phyloP scores from a whole-genome alignment of 2,329 filamentous ascomycete species.

The Talaromyces sp. region DNA sequence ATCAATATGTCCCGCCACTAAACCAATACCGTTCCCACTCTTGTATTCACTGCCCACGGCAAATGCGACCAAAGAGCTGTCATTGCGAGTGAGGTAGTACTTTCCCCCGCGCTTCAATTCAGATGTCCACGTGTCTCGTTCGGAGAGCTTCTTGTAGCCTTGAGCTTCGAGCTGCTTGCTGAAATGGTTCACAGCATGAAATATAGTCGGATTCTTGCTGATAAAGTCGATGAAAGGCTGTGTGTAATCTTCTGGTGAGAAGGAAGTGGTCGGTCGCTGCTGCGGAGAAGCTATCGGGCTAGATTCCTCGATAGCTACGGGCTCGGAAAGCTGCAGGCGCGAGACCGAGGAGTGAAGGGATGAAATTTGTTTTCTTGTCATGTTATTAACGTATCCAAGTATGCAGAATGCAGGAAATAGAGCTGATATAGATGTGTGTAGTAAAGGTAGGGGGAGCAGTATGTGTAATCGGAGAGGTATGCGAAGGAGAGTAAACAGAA shows the following conservation, averaged over 20 bases:
- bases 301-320: neutral
- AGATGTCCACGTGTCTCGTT: constrained; percentile 71
- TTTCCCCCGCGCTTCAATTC: constrained; percentile 76
- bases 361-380: constrained; percentile 32
- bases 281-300: constrained; percentile 14
- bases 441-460: neutral
- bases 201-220: constrained; percentile 85
- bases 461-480: neutral
- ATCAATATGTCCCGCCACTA: constrained; percentile 90
- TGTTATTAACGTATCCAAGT: constrained; percentile 15
- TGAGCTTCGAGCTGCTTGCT: constrained; percentile 65
- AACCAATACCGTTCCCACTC: constrained; percentile 79
- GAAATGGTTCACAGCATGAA: constrained; percentile 81
- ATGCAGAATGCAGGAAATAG: neutral
- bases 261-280: constrained; percentile 16
- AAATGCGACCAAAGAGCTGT: constrained; percentile 81
- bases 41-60: constrained; percentile 74
- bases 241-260: constrained; percentile 61
- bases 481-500: constrained; percentile 4
- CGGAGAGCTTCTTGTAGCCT: constrained; percentile 71
- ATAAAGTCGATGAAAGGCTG: constrained; percentile 85
- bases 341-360: constrained; percentile 29
- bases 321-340: constrained; percentile 29
- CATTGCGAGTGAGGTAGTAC: constrained; percentile 84
- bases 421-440: neutral